phyloP scores from a whole-genome alignment of 1,284 basidiomycete genomes.

The Leccinum angustisporum region DNA sequence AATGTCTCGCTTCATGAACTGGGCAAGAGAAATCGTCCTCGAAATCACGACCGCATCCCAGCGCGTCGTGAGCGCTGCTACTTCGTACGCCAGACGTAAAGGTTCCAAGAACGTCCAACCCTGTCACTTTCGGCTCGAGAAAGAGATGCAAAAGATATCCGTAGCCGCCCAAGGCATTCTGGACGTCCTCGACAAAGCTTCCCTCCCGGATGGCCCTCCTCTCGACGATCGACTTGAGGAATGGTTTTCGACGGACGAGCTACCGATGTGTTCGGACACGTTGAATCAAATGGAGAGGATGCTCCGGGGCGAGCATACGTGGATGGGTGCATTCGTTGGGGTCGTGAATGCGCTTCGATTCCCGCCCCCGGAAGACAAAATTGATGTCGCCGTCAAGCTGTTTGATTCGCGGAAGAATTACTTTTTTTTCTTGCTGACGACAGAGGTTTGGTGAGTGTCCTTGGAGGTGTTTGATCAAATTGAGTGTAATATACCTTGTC shows the following conservation, averaged over 20 bases:
- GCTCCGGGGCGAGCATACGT: constrained; percentile 1
- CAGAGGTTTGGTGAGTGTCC: constrained; percentile 9
- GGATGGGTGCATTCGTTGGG: background rate
- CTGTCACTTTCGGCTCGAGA: constrained; percentile 14
- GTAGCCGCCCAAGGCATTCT: constrained; percentile 7
- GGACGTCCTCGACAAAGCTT: constrained; percentile 1
- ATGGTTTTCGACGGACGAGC: constrained; percentile 9
- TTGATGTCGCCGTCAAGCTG: constrained; percentile 5
- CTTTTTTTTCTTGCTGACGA: constrained; percentile 14
- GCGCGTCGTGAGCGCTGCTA: background rate
- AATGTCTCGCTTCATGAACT: background rate
- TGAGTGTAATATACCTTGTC: background rate
- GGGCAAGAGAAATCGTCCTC: constrained; percentile 4
- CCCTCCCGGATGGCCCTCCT: background rate
- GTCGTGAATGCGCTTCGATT: background rate
- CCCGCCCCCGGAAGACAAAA: constrained; percentile 3
- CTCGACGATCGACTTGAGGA: constrained; percentile 10
- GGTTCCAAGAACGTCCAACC: constrained; percentile 3
- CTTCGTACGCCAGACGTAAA: constrained; percentile 7
- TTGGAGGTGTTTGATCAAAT: background rate
- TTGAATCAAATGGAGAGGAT: constrained; percentile 7
- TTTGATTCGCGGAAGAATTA: constrained; percentile 8
- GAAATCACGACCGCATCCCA: constrained; percentile 7
- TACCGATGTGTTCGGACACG: constrained; percentile 3
- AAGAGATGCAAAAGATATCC: constrained; percentile 10